Conservation (phyloP, 192 early-diverging fungal genomes). For the Piromyces sp. region DNA sequence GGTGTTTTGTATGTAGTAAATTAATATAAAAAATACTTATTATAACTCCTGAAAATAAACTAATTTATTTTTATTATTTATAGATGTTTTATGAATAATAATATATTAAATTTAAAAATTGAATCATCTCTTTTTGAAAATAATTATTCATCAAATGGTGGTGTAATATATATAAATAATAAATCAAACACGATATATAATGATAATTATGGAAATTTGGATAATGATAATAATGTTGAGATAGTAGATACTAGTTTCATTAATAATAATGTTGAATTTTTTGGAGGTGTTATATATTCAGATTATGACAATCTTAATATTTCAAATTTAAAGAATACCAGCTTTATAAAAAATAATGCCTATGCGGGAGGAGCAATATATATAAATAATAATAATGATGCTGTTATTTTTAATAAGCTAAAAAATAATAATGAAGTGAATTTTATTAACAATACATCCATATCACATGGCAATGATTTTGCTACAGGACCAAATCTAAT, state of each 20-base stretch:
- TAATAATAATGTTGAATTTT: too few relatives aligned
- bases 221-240: too few relatives aligned
- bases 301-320: too few relatives aligned
- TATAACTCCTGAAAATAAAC: too few relatives aligned
- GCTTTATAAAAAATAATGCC: too few relatives aligned
- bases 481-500: background rate
- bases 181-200: background rate
- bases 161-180: background rate
- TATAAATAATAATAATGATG: background rate
- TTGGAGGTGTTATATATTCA: too few relatives aligned
- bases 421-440: background rate
- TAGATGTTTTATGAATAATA: background rate
- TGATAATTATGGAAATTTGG: background rate
- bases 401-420: too few relatives aligned
- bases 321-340: too few relatives aligned
- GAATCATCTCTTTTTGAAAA: background rate
- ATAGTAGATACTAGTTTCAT: too few relatives aligned
- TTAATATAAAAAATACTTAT: too few relatives aligned
- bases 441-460: background rate
- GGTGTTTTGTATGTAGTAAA: background rate
- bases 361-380: background rate
- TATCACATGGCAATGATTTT: background rate
- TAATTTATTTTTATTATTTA: background rate
- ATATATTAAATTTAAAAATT: background rate
- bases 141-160: background rate